These are phyloP conservation scores for Mycena albidolilacea DNA, from an alignment of 768 basidiomycete genomes.

Conservation along the genomic window DNA sequence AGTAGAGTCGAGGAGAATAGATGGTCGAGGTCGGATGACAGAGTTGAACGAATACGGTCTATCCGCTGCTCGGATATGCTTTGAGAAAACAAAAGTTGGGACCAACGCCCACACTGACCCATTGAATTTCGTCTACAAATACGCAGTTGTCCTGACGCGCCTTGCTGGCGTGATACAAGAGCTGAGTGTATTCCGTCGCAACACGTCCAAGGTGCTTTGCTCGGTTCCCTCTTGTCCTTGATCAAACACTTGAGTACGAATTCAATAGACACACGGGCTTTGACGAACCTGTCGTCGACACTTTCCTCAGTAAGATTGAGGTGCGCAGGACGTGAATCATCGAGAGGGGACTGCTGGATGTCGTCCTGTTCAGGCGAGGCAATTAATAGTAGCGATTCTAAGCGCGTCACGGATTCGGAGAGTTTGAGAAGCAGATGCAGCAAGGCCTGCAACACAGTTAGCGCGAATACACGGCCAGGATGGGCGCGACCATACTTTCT, in stretches of 20 bases:
- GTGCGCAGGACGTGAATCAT: constrained; percentile 52
- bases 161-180: constrained; percentile 91
- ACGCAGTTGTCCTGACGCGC: constrained; percentile 82
- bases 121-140: constrained; percentile 88
- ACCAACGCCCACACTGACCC: constrained; percentile 67
- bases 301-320: constrained; percentile 57
- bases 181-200: constrained; percentile 92
- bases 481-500: constrained; percentile 71
- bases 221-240: constrained; percentile 69
- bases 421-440: constrained; percentile 92
- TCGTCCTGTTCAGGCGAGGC: constrained; percentile 64
- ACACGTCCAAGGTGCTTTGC: constrained; percentile 89
- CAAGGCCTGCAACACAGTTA: constrained; percentile 67
- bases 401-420: constrained; percentile 90
- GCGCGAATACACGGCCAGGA: constrained; percentile 13
- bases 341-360: constrained; percentile 52
- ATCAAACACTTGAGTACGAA: constrained; percentile 14
- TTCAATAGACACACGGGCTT: not conserved
- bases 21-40: constrained; percentile 90
- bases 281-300: constrained; percentile 59
- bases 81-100: constrained; percentile 28
- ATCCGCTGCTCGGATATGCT: constrained; percentile 68
- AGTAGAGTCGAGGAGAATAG: constrained; percentile 78
- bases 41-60: constrained; percentile 84
- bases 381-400: constrained; percentile 89